Conservation (phyloP, 2,329 filamentous ascomycete species). For the Aspergillus ruber region DNA sequence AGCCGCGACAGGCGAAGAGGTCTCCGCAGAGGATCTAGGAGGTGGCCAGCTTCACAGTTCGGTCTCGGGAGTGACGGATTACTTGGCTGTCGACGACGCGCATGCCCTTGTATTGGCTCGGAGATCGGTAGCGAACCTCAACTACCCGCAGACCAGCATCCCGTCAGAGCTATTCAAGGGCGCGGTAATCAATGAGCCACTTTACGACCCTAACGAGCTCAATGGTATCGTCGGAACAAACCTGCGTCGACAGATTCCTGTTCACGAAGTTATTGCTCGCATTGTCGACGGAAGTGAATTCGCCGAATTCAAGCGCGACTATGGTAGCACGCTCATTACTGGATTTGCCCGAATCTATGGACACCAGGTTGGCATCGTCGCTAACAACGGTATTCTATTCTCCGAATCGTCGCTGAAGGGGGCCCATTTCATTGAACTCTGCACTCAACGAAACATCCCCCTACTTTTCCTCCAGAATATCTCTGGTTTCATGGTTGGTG, state of each 20-base stretch:
- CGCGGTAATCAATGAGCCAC: conserved; percentile 59
- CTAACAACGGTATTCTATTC: conserved; percentile 94
- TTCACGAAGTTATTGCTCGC: conserved; percentile 84
- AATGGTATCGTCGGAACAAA: conserved; percentile 86
- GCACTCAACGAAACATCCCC: conserved; percentile 80
- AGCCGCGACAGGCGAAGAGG: conserved; percentile 88
- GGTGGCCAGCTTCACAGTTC: conserved; percentile 85
- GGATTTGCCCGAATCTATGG: conserved; percentile 88
- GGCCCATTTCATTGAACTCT: conserved; percentile 94
- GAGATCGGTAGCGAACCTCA: conserved; percentile 78
- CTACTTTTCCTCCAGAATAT: conserved; percentile 96
- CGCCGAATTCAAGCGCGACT: conserved; percentile 88
- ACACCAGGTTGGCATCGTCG: conserved; percentile 83
- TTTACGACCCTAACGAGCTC: conserved; percentile 74
- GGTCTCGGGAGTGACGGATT: conserved; percentile 89
- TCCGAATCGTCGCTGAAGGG: conserved; percentile 84
- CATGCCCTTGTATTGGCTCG: conserved; percentile 83
- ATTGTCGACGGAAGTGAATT: conserved; percentile 89
- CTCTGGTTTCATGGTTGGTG: conserved; percentile 95
- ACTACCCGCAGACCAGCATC: conserved; percentile 61
- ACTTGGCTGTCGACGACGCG: conserved; percentile 87
- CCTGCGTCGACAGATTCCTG: conserved; percentile 74
- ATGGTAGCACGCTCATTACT: conserved; percentile 82
- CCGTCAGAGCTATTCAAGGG: conserved; percentile 20
- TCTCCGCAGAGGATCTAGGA: conserved; percentile 83